phyloP scores from a whole-genome alignment of 345 rosid genomes.

The Eucalyptus regnans region DNA sequence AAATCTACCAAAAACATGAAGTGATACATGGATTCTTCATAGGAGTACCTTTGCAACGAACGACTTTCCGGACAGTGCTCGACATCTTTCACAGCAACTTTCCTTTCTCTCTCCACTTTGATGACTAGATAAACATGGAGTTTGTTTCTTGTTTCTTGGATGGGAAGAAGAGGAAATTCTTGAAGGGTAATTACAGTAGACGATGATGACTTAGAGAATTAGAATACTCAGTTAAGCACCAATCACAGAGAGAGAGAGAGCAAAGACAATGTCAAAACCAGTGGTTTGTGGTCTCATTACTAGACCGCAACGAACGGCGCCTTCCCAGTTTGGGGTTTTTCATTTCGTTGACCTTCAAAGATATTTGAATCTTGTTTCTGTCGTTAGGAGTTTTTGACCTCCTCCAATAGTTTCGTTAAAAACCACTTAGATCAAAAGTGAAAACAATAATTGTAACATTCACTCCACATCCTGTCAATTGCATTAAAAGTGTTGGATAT shows the following conservation, averaged over 20 bases:
- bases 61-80: constrained; percentile 12
- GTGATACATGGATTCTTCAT: not conserved
- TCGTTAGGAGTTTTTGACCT: not conserved
- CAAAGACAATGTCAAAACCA: no score
- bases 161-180: not conserved
- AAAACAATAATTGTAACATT: not conserved
- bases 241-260: not conserved
- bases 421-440: not conserved
- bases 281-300: no score
- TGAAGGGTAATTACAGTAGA: not conserved
- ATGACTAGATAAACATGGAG: not conserved
- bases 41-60: constrained; percentile 20
- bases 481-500: not conserved
- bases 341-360: no score
- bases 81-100: not conserved
- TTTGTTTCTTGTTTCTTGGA: not conserved
- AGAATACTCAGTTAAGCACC: not conserved
- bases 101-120: not conserved
- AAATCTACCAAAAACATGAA: not conserved
- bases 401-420: not conserved
- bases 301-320: not conserved
- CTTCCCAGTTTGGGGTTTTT: not conserved
- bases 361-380: no score
- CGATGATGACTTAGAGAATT: not conserved
- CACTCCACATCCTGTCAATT: not conserved